Percentiles rank a stretch among this genome's conserved stretches.
phyloP scores from a whole-genome alignment of 805 yeast species.

The Metschnikowia lachancei region DNA sequence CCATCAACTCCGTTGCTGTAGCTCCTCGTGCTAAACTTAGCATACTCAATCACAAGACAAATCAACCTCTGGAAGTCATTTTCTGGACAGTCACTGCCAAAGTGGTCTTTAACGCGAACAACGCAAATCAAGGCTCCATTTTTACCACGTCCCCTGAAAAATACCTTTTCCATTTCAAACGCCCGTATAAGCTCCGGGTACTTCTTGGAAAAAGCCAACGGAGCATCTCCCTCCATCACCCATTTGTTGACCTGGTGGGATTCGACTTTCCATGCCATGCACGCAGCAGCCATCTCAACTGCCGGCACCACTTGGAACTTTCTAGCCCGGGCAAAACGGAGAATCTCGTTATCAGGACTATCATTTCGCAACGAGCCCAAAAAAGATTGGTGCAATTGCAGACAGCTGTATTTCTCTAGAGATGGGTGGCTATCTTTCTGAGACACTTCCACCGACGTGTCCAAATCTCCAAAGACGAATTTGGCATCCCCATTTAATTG shows the following conservation, averaged over 20 bases:
- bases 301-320: slow-evolving; percentile 17
- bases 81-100: slow-evolving; percentile 26
- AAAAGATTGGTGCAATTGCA: slow-evolving; percentile 19
- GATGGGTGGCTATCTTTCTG: slow-evolving; percentile 8
- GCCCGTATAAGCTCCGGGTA: slow-evolving; percentile 20
- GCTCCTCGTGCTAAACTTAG: slow-evolving; percentile 40
- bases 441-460: slow-evolving; percentile 10
- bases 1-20: slow-evolving; percentile 18
- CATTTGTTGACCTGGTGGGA: slow-evolving; percentile 26
- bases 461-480: slow-evolving; percentile 12
- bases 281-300: slow-evolving; percentile 16
- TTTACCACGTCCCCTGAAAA: slow-evolving; percentile 18
- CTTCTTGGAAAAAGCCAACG: slow-evolving; percentile 9
- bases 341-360: slow-evolving; percentile 18
- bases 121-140: slow-evolving; percentile 19
- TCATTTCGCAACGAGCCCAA: slow-evolving; percentile 16
- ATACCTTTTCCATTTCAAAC: slow-evolving; percentile 18
- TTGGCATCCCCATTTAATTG: slow-evolving; percentile 17
- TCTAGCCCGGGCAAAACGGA: slow-evolving; percentile 21
- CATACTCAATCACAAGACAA: slow-evolving; percentile 25
- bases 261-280: slow-evolving; percentile 18
- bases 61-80: slow-evolving; percentile 21
- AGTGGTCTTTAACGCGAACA: slow-evolving; percentile 23
- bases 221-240: slow-evolving; percentile 19
- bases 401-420: slow-evolving; percentile 13